Evolutionary conservation across 257 asterid species (phyloP), one percentile per base, ranked within the genome.

Genomic region (Scutellaria barbata): DNA sequence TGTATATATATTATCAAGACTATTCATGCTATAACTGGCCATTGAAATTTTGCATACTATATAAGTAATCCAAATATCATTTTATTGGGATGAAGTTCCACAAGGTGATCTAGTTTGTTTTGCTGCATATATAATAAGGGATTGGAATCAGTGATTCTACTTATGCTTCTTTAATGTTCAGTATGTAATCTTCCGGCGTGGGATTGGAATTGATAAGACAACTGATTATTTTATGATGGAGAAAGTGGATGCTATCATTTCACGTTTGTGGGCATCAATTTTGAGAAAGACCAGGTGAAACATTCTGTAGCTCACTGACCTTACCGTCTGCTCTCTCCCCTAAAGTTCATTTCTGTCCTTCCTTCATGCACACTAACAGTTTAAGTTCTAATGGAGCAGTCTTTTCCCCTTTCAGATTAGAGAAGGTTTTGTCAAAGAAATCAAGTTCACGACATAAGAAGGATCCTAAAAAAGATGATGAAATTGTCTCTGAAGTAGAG

Each of bases 121-220:
- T 55, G 37, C 69, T n/a, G 45, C 50, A 50, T 51, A 33, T 25
- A 14, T 11, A 51, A 7, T 60, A 40, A 61, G 67, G 30, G 22
- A 48, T 43, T 64, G 47, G 60, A 20, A 74, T 67, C 76, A 73
- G 66, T 64, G 64, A 74, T 52, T 77, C 73, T 52, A 73, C 74
- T 75, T 60, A 61, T 56, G 42, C 22, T 53, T 63, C 40, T 46
- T 76, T 65, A 72, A 41, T n/a, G 40, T 64, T 63, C 77, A 94
- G 99, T 94, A 91, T 73, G 81, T 91, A 68, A 89, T 94, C 77
- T 91, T 94, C 83, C 88, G 98, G 74, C 96, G 97, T 41, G 99
- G 99, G 83, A 86, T 94, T 85, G 99, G 99, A 72, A 68, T 91
- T 62, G 99, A 94, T 77, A 85, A 72, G 82, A 91, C 98, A 30